Evolutionary conservation across 2,329 filamentous ascomycete species (phyloP).

Genomic region (Chaetothyriales sp.): DNA sequence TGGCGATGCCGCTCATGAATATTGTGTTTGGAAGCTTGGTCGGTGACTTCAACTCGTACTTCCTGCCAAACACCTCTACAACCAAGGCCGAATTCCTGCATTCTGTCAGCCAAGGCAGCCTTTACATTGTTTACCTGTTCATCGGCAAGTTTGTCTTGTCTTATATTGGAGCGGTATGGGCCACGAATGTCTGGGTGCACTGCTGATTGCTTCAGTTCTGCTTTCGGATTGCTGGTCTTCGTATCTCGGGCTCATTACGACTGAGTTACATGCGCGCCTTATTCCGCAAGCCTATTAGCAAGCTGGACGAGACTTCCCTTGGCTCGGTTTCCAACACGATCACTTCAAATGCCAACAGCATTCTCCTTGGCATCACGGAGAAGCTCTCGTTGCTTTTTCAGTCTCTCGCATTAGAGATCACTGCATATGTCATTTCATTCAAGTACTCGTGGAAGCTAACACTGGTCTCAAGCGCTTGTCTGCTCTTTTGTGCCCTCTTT

Average conservation of each 20-base stretch:
- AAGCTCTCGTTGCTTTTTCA: conserved; percentile 33
- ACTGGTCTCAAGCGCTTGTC: conserved; percentile 32
- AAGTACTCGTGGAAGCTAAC: conserved; percentile 38
- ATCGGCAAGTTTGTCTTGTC: conserved; percentile 39
- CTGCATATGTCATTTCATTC: conserved; percentile 38
- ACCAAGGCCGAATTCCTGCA: background rate
- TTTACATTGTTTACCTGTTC: conserved; percentile 41
- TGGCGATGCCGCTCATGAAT: conserved; percentile 34
- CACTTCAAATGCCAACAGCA: conserved; percentile 37
- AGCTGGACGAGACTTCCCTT: conserved; percentile 35
- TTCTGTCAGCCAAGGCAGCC: conserved; percentile 19
- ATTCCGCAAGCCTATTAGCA: conserved; percentile 35
- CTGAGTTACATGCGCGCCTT: conserved; percentile 35
- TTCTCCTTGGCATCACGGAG: conserved; percentile 41
- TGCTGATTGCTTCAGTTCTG: conserved; percentile 23
- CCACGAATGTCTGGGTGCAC: background rate
- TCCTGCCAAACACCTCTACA: conserved; percentile 18
- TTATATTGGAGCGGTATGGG: conserved; percentile 39
- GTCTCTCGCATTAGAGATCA: conserved; percentile 26
- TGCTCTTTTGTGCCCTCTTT: conserved; percentile 28
- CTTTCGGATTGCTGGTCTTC: conserved; percentile 36
- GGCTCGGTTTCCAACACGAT: conserved; percentile 38
- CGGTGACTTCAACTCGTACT: conserved; percentile 43
- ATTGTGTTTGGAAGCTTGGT: conserved; percentile 42
- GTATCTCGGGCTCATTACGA: conserved; percentile 36